Conservation (phyloP, 228 moss, liverwort and hornwort species). For the Sphagnum fallax region DNA sequence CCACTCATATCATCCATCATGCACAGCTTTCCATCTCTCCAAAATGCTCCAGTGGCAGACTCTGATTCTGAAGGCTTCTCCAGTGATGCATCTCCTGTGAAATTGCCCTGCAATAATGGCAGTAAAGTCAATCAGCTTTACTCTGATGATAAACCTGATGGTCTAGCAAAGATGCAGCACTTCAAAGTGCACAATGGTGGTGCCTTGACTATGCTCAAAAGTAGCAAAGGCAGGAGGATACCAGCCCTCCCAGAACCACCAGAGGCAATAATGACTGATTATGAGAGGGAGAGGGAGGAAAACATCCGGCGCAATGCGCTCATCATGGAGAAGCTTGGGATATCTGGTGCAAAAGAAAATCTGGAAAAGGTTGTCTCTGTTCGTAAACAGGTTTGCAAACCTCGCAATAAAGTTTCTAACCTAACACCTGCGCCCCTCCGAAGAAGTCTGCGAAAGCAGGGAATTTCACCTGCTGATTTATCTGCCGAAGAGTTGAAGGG, state of each 20-base stretch:
- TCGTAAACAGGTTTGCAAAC: neutral
- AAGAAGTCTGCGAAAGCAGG: conserved; percentile 3
- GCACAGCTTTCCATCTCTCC: too few species aligned
- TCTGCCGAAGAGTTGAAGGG: neutral
- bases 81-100: too few species aligned
- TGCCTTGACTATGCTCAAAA: conserved; percentile 1
- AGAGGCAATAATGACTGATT: conserved; percentile 10
- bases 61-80: too few species aligned
- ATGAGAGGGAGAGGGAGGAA: conserved; percentile 13
- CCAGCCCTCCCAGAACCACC: conserved; percentile 7
- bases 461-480: neutral
- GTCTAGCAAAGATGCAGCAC: too few species aligned
- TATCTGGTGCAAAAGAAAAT: conserved; percentile 3
- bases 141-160: too few species aligned
- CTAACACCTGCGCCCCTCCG: conserved; percentile 1
- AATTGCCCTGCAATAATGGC: too few species aligned
- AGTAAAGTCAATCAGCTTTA: too few species aligned
- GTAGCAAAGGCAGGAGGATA: conserved; percentile 1
- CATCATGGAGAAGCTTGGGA: conserved; percentile 9
- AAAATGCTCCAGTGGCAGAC: too few species aligned
- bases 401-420: neutral
- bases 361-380: neutral
- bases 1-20: too few species aligned
- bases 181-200: too few species aligned
- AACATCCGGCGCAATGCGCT: conserved; percentile 10